phyloP scores from a whole-genome alignment of 2,329 filamentous ascomycete species.

The Diaporthe humulicola region DNA sequence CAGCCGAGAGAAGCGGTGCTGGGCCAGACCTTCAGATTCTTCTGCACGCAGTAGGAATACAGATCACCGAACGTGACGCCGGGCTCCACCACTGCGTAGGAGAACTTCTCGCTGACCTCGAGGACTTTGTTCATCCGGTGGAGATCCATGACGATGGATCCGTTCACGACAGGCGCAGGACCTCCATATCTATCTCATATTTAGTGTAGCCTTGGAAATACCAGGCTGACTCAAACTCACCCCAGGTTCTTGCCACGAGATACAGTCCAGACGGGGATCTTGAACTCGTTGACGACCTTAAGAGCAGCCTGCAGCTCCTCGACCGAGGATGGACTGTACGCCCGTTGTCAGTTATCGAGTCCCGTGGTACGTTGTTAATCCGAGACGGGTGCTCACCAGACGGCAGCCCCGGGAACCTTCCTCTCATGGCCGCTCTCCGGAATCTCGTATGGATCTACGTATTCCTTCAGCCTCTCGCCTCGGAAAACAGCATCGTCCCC shows the following conservation, averaged over 20 bases:
- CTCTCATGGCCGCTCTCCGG: conserved; percentile 54
- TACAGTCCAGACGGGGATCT: conserved; percentile 50
- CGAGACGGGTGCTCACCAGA: conserved; percentile 48
- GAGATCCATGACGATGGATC: conserved; percentile 60
- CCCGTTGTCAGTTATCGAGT: not conserved
- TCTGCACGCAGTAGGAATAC: conserved; percentile 55
- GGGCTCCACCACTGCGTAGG: conserved; percentile 60
- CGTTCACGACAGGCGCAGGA: conserved; percentile 59
- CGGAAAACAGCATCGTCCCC: conserved; percentile 55
- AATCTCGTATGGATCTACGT: conserved; percentile 62
- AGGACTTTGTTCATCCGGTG: conserved; percentile 59
- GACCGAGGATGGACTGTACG: conserved; percentile 48
- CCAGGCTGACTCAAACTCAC: conserved; percentile 41
- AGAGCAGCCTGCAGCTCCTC: conserved; percentile 51
- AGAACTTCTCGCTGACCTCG: conserved; percentile 57
- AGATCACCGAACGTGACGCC: conserved; percentile 62
- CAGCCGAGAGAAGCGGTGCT: conserved; percentile 63
- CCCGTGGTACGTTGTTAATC: not conserved
- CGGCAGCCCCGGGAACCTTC: conserved; percentile 58
- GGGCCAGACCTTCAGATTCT: conserved; percentile 59
- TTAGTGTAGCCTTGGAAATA: not conserved
- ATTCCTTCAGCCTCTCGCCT: conserved; percentile 55
- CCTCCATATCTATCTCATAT: conserved; percentile 58
- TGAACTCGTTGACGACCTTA: conserved; percentile 49
- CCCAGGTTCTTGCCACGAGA: conserved; percentile 59